phyloP scores from a whole-genome alignment of 2,329 filamentous ascomycete genomes.

The Fusarium sp. region DNA sequence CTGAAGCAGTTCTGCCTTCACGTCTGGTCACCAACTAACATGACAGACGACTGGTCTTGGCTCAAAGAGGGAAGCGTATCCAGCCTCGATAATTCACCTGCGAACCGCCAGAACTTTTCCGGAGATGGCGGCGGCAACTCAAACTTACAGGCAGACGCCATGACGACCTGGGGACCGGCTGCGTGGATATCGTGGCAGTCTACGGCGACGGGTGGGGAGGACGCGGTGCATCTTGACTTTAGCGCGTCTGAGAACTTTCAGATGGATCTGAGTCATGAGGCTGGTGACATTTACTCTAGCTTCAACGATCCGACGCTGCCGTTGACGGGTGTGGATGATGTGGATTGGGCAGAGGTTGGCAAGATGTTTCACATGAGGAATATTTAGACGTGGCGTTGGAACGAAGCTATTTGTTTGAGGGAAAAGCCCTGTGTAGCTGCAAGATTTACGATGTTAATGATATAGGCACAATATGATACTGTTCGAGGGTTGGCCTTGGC shows the following conservation, averaged over 20 bases:
- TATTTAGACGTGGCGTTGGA: neutral
- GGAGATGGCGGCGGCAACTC: neutral
- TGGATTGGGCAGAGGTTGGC: slow-evolving; percentile 45
- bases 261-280: slow-evolving; percentile 39
- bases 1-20: slow-evolving; percentile 44
- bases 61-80: slow-evolving; percentile 5
- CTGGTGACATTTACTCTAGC: slow-evolving; percentile 44
- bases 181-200: slow-evolving; percentile 7
- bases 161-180: neutral
- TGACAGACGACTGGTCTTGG: slow-evolving; percentile 40
- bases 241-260: slow-evolving; percentile 33
- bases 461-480: neutral
- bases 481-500: neutral
- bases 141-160: slow-evolving; percentile 1
- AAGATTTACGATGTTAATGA: neutral
- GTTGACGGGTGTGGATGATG: slow-evolving; percentile 45
- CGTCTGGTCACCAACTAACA: slow-evolving; percentile 41
- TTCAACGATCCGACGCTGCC: slow-evolving; percentile 46
- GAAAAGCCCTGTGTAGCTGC: neutral
- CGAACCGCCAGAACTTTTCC: neutral
- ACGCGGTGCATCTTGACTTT: slow-evolving; percentile 17
- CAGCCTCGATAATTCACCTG: neutral
- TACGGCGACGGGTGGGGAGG: neutral
- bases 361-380: slow-evolving; percentile 42
- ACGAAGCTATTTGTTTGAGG: neutral